Percentiles rank a stretch among this genome's conserved stretches.
Evolutionary conservation across 1,284 basidiomycete genomes (phyloP).

Genomic region (Irpex sp.): DNA sequence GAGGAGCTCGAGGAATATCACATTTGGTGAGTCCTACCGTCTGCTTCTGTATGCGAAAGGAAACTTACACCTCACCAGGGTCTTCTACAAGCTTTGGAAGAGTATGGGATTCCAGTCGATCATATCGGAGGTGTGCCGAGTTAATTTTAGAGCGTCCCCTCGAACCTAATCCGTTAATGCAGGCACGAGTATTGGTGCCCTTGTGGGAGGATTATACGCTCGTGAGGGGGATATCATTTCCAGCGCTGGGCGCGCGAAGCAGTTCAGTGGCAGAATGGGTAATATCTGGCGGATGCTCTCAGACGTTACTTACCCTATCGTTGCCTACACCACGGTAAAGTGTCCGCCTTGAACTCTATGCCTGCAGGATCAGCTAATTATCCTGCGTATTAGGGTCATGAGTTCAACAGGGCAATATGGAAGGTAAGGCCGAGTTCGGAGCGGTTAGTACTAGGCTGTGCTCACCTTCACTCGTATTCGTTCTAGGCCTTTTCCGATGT

Average conservation of each 20-base stretch:
- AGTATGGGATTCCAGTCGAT: conserved; percentile 91
- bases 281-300: conserved; percentile 94
- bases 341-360: neutral
- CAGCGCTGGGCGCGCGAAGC: conserved; percentile 82
- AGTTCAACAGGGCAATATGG: conserved; percentile 83
- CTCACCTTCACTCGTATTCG: neutral
- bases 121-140: conserved; percentile 65
- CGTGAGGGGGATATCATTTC: conserved; percentile 89
- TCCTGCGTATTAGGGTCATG: conserved; percentile 63
- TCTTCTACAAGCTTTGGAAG: conserved; percentile 86
- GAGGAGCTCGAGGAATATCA: conserved; percentile 91
- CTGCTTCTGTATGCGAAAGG: conserved; percentile 1
- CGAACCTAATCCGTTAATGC: conserved; percentile 13
- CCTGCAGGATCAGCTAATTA: conserved; percentile 15
- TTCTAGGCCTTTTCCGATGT: conserved; percentile 81
- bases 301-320: conserved; percentile 95
- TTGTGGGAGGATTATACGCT: conserved; percentile 96
- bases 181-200: conserved; percentile 87
- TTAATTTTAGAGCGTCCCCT: neutral
- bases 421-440: conserved; percentile 42
- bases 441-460: neutral
- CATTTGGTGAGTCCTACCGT: conserved; percentile 65
- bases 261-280: conserved; percentile 88
- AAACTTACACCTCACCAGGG: conserved; percentile 46
- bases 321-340: conserved; percentile 92